A percentile compares a stretch with the other conserved stretches of the same genome.
Conservation (phyloP, 768 basidiomycete genomes). For the Rhodocollybia butyracea region DNA sequence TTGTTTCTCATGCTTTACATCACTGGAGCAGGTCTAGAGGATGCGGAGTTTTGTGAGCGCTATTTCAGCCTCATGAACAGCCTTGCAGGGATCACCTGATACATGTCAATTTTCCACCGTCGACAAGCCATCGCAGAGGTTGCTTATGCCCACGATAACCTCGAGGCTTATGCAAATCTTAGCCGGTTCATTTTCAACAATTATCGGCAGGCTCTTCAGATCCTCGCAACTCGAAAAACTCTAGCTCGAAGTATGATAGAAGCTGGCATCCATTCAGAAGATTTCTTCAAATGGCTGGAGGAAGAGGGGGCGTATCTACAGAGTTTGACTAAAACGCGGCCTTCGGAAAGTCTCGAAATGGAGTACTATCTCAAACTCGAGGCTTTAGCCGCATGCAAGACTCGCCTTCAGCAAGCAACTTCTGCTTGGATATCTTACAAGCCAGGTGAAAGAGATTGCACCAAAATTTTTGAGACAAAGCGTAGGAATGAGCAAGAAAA, state of each 20-base stretch:
- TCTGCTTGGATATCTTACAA: neutral
- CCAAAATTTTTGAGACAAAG: neutral
- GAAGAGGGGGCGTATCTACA: too few relatives aligned
- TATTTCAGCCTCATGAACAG: conserved; percentile 3
- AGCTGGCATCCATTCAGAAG: neutral
- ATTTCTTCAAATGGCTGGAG: neutral
- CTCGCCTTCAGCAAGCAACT: neutral
- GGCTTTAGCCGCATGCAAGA: too few relatives aligned
- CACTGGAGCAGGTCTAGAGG: neutral
- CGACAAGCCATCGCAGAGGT: conserved; percentile 4
- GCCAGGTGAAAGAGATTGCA: too few relatives aligned
- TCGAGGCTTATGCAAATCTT: conserved; percentile 8
- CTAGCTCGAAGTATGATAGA: conserved; percentile 6
- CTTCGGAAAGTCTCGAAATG: too few relatives aligned
- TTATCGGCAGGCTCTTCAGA: conserved; percentile 14
- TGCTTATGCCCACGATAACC: neutral
- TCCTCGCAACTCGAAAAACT: neutral
- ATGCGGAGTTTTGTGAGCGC: neutral
- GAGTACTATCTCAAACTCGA: too few relatives aligned
- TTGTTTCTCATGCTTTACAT: conserved; percentile 1
- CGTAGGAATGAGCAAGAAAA: neutral
- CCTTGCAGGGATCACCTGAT: conserved; percentile 7
- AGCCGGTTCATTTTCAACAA: conserved; percentile 6
- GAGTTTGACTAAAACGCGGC: too few relatives aligned
- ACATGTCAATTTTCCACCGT: conserved; percentile 17